These are phyloP conservation scores for Knoxia roxburghii DNA, from an alignment of 257 asterid species.

Conservation along the genomic window DNA sequence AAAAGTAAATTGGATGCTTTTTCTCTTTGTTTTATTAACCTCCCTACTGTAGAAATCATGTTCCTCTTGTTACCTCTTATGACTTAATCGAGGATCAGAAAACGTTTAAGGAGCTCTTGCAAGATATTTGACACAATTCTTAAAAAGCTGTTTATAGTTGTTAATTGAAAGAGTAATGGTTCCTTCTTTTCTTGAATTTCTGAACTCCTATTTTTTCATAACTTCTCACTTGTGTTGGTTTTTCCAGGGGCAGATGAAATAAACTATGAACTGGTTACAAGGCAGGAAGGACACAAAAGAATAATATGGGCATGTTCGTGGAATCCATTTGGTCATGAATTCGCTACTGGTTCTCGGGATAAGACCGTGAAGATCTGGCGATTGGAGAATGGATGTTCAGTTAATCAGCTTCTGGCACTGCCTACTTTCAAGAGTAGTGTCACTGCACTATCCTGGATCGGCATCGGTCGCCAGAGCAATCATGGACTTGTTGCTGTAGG, in stretches of 20 bases:
- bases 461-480: conserved; percentile 41
- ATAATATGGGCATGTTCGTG: conserved; percentile 96
- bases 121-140: neutral
- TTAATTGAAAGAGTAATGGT: neutral
- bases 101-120: neutral
- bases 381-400: conserved; percentile 45
- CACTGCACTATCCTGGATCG: conserved; percentile 81
- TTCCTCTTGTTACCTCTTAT: neutral
- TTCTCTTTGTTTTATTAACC: neutral
- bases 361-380: conserved; percentile 85
- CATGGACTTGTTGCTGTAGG: conserved; percentile 77
- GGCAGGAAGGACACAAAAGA: conserved; percentile 88
- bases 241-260: conserved; percentile 53
- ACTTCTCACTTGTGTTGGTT: neutral
- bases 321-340: conserved; percentile 78
- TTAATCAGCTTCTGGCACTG: conserved; percentile 50
- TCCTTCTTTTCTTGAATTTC: neutral
- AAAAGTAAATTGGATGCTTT: neutral
- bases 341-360: conserved; percentile 93
- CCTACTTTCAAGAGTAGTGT: conserved; percentile 74
- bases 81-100: neutral
- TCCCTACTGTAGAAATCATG: too few relatives aligned
- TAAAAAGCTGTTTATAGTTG: neutral
- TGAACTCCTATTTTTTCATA: neutral
- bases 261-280: conserved; percentile 43